These are phyloP conservation scores for Hypoxylon cercidicola DNA, from an alignment of 495 filamentous ascomycete species.

Conservation along the genomic window DNA sequence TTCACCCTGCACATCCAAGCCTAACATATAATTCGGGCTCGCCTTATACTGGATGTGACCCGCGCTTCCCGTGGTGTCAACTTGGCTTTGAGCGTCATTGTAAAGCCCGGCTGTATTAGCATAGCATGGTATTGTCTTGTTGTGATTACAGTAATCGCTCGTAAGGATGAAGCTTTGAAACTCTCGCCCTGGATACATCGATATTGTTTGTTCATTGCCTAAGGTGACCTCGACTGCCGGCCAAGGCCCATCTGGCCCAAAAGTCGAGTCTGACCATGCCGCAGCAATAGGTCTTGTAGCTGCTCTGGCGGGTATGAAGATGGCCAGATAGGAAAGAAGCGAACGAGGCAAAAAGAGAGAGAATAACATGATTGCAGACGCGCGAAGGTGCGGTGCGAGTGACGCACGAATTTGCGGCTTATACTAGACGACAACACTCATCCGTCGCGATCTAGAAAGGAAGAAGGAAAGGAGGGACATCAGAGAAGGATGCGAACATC, in stretches of 20 bases:
- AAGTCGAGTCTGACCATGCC: constrained; percentile 43
- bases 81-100: constrained; percentile 38
- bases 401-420: constrained; percentile 21
- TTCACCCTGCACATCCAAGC: constrained; percentile 32
- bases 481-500: constrained; percentile 24
- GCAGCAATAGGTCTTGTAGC: constrained; percentile 32
- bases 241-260: constrained; percentile 54
- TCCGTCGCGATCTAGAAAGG: constrained; percentile 19
- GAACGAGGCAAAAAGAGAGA: constrained; percentile 39
- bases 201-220: constrained; percentile 45
- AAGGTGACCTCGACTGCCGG: constrained; percentile 47
- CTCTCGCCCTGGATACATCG: constrained; percentile 48
- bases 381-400: constrained; percentile 20
- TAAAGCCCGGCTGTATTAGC: constrained; percentile 41
- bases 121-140: constrained; percentile 36
- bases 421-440: constrained; percentile 25
- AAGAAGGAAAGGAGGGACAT: constrained; percentile 24
- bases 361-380: constrained; percentile 34
- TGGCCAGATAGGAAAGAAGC: constrained; percentile 40
- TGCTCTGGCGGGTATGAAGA: constrained; percentile 29
- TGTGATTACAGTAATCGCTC: constrained; percentile 45
- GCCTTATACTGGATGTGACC: constrained; percentile 33
- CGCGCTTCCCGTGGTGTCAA: constrained; percentile 41
- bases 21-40: constrained; percentile 37
- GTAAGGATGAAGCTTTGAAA: constrained; percentile 43